A percentile compares a stretch with the other conserved stretches of the same genome.
phyloP scores from a whole-genome alignment of 2,329 filamentous ascomycete genomes.

The Thielaviopsis ethacetica region DNA sequence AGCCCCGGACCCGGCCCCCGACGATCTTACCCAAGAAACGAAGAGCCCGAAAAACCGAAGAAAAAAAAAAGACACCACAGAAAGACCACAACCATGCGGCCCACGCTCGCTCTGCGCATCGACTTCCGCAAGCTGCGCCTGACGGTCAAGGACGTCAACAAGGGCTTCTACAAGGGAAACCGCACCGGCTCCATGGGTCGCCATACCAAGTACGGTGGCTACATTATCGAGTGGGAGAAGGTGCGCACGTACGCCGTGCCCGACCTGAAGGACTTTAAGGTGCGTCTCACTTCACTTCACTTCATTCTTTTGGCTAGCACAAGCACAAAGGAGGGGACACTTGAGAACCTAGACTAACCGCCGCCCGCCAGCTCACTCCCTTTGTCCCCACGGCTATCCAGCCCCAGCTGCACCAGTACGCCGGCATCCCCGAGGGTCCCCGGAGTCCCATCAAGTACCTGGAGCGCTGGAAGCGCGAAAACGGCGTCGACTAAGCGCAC shows the following conservation, averaged over 20 bases:
- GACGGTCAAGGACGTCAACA: conserved; percentile 83
- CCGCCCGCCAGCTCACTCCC: conserved; percentile 48
- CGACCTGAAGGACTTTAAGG: conserved; percentile 53
- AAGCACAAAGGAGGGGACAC: not conserved
- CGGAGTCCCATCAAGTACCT: conserved; percentile 46
- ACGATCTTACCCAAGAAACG: not conserved
- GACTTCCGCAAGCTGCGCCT: conserved; percentile 60
- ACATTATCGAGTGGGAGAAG: conserved; percentile 69
- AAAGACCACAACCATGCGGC: conserved; percentile 37
- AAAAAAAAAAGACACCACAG: not conserved
- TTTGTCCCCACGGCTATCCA: conserved; percentile 53
- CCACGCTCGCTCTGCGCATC: conserved; percentile 49
- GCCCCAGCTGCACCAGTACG: conserved; percentile 35
- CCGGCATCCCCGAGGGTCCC: conserved; percentile 35
- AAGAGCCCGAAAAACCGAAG: not conserved
- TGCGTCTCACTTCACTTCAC: conserved; percentile 23
- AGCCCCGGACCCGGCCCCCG: too few relatives aligned
- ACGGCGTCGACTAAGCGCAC: conserved; percentile 36
- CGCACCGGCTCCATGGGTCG: conserved; percentile 73
- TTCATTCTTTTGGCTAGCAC: too few relatives aligned
- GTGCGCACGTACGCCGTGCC: conserved; percentile 85
- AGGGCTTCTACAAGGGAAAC: conserved; percentile 95
- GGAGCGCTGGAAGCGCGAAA: conserved; percentile 50
- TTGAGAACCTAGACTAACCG: not conserved
- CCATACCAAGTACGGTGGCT: conserved; percentile 72